Conservation (phyloP, 495 filamentous ascomycete species). For the Lasiosphaeris hirsuta region DNA sequence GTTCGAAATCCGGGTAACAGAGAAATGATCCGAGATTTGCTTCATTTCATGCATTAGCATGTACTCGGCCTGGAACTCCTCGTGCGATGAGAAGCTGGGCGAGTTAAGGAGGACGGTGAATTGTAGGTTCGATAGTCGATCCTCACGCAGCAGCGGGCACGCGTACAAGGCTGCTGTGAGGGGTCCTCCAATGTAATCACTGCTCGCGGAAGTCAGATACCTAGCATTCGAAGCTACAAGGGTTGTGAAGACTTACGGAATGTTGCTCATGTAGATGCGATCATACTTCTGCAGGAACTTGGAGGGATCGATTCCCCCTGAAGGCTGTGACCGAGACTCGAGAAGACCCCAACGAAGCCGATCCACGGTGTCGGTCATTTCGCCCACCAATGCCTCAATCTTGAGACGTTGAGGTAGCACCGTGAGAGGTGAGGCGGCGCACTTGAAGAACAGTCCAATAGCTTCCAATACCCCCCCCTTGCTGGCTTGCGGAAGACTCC, state of each 20-base stretch:
- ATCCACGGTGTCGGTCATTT: conserved; percentile 31
- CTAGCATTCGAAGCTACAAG: too few relatives aligned
- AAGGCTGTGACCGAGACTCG: conserved; percentile 15
- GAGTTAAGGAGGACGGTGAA: conserved; percentile 28
- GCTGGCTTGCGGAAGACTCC: not conserved
- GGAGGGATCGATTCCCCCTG: conserved; percentile 7
- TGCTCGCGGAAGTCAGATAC: too few relatives aligned
- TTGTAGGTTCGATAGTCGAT: conserved; percentile 17
- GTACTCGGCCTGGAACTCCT: conserved; percentile 30
- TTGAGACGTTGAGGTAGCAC: conserved; percentile 14
- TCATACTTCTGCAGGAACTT: conserved; percentile 33
- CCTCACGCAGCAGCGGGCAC: conserved; percentile 26
- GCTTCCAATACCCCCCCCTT: conserved; percentile 5
- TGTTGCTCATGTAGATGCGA: conserved; percentile 38
- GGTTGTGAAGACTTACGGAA: conserved; percentile 29
- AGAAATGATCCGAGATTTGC: conserved; percentile 22
- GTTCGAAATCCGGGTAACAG: conserved; percentile 1
- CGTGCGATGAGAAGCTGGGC: conserved; percentile 5
- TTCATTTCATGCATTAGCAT: conserved; percentile 19
- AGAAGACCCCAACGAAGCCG: conserved; percentile 28
- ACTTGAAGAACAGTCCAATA: conserved; percentile 16
- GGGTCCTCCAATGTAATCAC: conserved; percentile 37
- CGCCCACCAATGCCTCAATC: conserved; percentile 27
- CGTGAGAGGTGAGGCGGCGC: conserved; percentile 14
- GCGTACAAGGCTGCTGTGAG: conserved; percentile 31